A percentile compares a stretch with the other conserved stretches of the same genome.
Conservation (phyloP, 768 basidiomycete genomes). For the Suillus luteus region DNA sequence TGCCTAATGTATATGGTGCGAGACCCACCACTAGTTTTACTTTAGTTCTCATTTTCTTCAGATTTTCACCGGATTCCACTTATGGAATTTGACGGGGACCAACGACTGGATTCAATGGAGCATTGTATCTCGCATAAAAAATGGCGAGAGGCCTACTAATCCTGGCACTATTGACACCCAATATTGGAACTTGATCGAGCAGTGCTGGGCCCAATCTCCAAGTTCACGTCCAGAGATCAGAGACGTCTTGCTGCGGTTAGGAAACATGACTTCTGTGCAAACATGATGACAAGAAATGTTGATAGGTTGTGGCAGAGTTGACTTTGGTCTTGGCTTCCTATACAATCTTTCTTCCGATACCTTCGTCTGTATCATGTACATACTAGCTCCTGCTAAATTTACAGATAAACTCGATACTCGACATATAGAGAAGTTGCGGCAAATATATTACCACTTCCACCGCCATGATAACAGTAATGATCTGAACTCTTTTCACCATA, state of each 20-base stretch:
- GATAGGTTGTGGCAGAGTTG: not conserved
- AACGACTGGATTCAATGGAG: not conserved
- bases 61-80: not conserved
- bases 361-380: not conserved
- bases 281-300: not conserved
- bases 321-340: not conserved
- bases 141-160: not conserved
- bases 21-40: not conserved
- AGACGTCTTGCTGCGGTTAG: not conserved
- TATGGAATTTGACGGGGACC: not conserved
- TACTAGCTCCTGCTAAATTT: not conserved
- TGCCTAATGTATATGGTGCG: conserved; percentile 4
- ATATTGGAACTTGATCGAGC: not conserved
- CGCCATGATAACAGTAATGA: no score
- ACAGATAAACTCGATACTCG: not conserved
- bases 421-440: not conserved
- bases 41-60: not conserved
- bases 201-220: not conserved
- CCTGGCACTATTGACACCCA: not conserved
- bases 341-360: not conserved
- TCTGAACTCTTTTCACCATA: not conserved
- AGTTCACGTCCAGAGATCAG: not conserved
- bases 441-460: not conserved
- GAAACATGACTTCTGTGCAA: conserved; percentile 11
- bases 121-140: not conserved